Conservation (phyloP, 768 basidiomycete genomes). For the Exidia glandulosa region DNA sequence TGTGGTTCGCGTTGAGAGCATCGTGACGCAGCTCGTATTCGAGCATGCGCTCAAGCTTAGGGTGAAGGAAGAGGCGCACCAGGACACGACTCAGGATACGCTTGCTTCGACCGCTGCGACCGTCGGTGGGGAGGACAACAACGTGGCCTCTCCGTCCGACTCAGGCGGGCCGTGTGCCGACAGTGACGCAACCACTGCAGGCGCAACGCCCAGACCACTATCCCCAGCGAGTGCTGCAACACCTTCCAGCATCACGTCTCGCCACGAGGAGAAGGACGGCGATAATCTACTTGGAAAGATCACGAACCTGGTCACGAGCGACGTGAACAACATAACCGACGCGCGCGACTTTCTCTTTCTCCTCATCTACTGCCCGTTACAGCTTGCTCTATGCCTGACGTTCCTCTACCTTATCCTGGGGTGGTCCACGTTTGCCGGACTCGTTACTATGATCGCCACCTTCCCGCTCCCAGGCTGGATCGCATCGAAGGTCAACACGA, state of each 20-base stretch:
- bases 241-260: too few relatives aligned
- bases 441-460: slow-evolving; percentile 37
- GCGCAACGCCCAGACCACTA: too few relatives aligned
- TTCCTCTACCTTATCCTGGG: slow-evolving; percentile 16
- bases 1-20: slow-evolving; percentile 37
- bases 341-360: slow-evolving; percentile 25
- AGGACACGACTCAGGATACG: too few relatives aligned
- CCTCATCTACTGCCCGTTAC: slow-evolving; percentile 13
- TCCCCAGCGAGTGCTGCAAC: too few relatives aligned
- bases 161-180: too few relatives aligned
- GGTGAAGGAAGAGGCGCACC: slow-evolving; percentile 35
- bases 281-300: slow-evolving; percentile 62
- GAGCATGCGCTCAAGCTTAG: slow-evolving; percentile 52
- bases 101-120: too few relatives aligned
- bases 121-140: too few relatives aligned
- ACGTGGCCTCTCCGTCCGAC: too few relatives aligned
- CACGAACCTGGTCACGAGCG: slow-evolving; percentile 65
- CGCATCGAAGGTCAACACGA: slow-evolving; percentile 34
- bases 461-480: slow-evolving; percentile 50
- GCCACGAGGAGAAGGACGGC: slow-evolving; percentile 15
- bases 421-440: slow-evolving; percentile 44
- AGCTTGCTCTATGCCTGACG: slow-evolving; percentile 23
- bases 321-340: slow-evolving; percentile 33
- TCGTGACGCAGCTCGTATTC: slow-evolving; percentile 46
- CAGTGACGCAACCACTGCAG: too few relatives aligned